These are phyloP conservation scores for Aspergillus kassunensis DNA, from an alignment of 495 filamentous ascomycete species.

Conservation along the genomic window DNA sequence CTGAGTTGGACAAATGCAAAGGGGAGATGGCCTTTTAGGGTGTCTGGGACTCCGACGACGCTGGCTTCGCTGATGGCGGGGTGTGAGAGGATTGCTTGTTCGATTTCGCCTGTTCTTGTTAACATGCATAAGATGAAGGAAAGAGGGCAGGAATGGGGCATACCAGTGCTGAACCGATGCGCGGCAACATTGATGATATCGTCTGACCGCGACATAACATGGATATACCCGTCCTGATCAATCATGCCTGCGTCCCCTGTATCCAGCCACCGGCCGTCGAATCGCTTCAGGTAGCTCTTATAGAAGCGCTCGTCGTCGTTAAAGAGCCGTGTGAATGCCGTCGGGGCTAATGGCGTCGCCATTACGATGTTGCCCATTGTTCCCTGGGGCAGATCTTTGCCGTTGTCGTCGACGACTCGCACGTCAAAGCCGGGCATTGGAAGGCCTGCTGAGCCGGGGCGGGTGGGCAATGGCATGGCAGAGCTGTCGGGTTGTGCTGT, in stretches of 20 bases:
- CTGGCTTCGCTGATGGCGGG: conserved; percentile 73
- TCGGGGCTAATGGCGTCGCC: conserved; percentile 74
- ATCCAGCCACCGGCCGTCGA: conserved; percentile 76
- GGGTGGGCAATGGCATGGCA: conserved; percentile 48
- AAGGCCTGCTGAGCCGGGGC: conserved; percentile 83
- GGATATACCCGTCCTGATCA: conserved; percentile 76
- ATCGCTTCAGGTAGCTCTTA: conserved; percentile 73
- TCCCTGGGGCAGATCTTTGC: conserved; percentile 59
- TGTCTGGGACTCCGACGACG: conserved; percentile 80
- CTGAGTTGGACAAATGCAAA: conserved; percentile 77
- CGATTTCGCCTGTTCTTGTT: conserved; percentile 62
- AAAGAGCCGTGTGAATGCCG: conserved; percentile 82
- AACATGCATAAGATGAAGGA: not conserved
- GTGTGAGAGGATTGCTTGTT: conserved; percentile 83
- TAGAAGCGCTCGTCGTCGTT: conserved; percentile 81
- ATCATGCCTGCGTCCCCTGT: conserved; percentile 88
- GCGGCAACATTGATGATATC: conserved; percentile 96
- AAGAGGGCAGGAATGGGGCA: not conserved
- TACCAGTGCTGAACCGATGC: conserved; percentile 85
- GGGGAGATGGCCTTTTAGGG: conserved; percentile 82
- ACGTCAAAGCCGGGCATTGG: conserved; percentile 91
- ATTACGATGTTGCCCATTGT: conserved; percentile 93
- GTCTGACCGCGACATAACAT: conserved; percentile 81
- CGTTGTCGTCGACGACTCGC: conserved; percentile 73
- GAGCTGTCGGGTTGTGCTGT: conserved; percentile 6